Conservation (phyloP, 495 filamentous ascomycete genomes). For the Xylaria venustula region DNA sequence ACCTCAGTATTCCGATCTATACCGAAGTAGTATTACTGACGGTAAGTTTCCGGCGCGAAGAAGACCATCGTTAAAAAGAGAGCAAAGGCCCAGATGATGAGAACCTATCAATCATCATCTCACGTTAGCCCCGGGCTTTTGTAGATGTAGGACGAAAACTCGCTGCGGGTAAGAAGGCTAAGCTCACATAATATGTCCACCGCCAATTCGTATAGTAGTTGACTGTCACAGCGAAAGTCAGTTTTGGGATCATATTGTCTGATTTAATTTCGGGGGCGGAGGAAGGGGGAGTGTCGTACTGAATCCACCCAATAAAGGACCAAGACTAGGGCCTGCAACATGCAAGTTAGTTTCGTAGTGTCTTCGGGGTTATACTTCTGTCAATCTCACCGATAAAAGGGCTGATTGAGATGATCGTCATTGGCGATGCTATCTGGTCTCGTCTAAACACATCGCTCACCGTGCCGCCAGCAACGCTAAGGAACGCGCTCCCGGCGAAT, state of each 20-base stretch:
- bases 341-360: constrained; percentile 26
- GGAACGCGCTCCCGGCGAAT: constrained; percentile 80
- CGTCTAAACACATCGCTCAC: constrained; percentile 85
- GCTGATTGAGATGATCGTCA: constrained; percentile 67
- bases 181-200: constrained; percentile 80
- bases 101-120: constrained; percentile 23
- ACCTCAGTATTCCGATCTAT: background rate
- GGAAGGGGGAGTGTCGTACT: no score
- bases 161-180: background rate
- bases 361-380: constrained; percentile 23
- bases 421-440: constrained; percentile 64
- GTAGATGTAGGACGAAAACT: background rate
- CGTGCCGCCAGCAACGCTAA: constrained; percentile 87
- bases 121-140: background rate
- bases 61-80: constrained; percentile 62
- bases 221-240: constrained; percentile 30
- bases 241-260: constrained; percentile 49
- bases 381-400: constrained; percentile 69
- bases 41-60: constrained; percentile 90
- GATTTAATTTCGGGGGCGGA: no score
- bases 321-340: constrained; percentile 34
- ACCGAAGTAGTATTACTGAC: constrained; percentile 34
- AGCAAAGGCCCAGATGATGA: constrained; percentile 75
- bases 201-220: constrained; percentile 78
- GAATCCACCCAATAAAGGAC: constrained; percentile 58